A percentile compares a stretch with the other conserved stretches of the same genome.
These are phyloP conservation scores for Clonostachys rosea DNA, from an alignment of 2,329 filamentous ascomycete species.

Conservation along the genomic window DNA sequence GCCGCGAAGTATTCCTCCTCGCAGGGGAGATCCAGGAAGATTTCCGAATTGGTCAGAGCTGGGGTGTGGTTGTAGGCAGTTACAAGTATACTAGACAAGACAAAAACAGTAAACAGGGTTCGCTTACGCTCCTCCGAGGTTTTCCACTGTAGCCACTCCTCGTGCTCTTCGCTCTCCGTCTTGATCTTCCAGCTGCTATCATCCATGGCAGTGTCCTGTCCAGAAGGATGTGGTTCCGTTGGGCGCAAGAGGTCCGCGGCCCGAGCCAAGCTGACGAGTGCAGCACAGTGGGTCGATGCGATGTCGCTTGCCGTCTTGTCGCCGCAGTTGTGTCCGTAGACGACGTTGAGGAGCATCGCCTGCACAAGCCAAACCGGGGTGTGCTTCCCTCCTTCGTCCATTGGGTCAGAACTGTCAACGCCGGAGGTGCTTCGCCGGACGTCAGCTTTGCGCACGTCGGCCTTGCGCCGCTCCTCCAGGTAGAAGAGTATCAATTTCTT, in stretches of 20 bases:
- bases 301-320: conserved; percentile 90
- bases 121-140: conserved; percentile 84
- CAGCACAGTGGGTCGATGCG: conserved; percentile 86
- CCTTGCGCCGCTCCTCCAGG: conserved; percentile 84
- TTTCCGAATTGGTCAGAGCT: conserved; percentile 89
- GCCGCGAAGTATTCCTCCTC: conserved; percentile 89
- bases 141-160: conserved; percentile 81
- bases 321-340: conserved; percentile 91
- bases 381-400: conserved; percentile 58
- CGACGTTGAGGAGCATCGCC: conserved; percentile 92
- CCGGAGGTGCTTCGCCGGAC: conserved; percentile 47
- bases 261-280: conserved; percentile 84
- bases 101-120: conserved; percentile 87
- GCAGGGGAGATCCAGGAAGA: conserved; percentile 82
- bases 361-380: conserved; percentile 94
- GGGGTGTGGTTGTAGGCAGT: conserved; percentile 92
- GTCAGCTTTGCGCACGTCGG: conserved; percentile 67
- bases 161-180: conserved; percentile 45
- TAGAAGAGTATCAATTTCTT: conserved; percentile 96
- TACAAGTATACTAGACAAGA: conserved; percentile 84
- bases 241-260: conserved; percentile 68
- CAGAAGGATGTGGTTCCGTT: conserved; percentile 35
- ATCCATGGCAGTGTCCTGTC: conserved; percentile 53
- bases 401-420: conserved; percentile 39
- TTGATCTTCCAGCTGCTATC: conserved; percentile 45